A percentile compares a stretch with the other conserved stretches of the same genome.
Evolutionary conservation across 2,329 filamentous ascomycete species (phyloP).

Genomic region (Pseudogymnoascus sp.): DNA sequence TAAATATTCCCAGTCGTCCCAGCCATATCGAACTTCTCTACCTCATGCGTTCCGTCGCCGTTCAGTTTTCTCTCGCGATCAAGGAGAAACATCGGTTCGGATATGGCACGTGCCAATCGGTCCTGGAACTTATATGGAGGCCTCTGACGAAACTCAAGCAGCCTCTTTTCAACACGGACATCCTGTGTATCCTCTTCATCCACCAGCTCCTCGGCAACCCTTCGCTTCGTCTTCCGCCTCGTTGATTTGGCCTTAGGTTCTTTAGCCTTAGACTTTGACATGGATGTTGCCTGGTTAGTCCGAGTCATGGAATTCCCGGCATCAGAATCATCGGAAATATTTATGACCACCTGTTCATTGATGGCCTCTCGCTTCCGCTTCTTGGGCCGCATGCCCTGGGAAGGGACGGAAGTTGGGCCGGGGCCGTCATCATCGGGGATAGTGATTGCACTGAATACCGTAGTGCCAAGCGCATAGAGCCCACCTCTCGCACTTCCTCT

Average conservation of each 20-base stretch:
- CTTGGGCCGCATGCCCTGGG: not conserved
- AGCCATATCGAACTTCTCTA: constrained; percentile 47
- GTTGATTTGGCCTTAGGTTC: not conserved
- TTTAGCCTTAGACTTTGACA: not conserved
- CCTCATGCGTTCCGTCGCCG: constrained; percentile 31
- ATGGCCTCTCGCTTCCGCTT: not conserved
- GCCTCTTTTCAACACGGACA: constrained; percentile 29
- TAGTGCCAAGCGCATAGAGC: not conserved
- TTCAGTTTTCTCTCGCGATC: constrained; percentile 32
- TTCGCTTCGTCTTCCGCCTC: not conserved
- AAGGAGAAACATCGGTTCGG: constrained; percentile 50
- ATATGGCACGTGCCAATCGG: constrained; percentile 39
- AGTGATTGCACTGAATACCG: not conserved
- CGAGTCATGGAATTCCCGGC: not conserved
- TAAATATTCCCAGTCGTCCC: constrained; percentile 57
- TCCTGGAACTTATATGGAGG: constrained; percentile 39
- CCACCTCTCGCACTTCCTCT: not conserved
- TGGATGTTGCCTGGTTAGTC: not conserved
- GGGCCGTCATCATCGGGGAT: not conserved
- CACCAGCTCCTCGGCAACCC: not conserved
- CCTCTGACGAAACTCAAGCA: constrained; percentile 33
- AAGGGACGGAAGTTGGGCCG: not conserved
- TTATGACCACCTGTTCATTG: not conserved
- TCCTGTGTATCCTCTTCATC: not conserved
- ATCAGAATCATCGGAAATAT: constrained; percentile 1